A percentile compares a stretch with the other conserved stretches of the same genome.
phyloP scores from a whole-genome alignment of 371 early-diverging fungal species.

The Thermomucor indicae-seudaticae region DNA sequence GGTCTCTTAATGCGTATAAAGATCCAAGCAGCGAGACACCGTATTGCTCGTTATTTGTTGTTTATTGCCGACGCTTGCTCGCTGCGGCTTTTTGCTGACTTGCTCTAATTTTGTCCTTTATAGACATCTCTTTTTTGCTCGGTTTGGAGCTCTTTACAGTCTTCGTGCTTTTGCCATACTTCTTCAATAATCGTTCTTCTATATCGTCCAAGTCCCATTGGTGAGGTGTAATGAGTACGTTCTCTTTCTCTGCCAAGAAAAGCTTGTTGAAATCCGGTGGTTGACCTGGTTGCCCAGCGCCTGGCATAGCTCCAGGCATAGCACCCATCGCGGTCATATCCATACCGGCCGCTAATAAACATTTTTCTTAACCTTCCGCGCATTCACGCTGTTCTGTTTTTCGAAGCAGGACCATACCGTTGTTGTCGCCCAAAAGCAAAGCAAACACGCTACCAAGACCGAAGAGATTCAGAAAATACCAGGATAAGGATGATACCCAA shows the following conservation, averaged over 20 bases:
- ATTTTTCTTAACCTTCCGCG: not conserved
- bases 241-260: slow-evolving; percentile 87
- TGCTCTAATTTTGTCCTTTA: slow-evolving; percentile 24
- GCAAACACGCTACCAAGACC: slow-evolving; percentile 91
- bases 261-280: slow-evolving; percentile 83
- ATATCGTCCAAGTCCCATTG: slow-evolving; percentile 78
- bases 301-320: slow-evolving; percentile 38
- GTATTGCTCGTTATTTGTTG: too few relatives aligned
- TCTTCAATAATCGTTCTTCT: slow-evolving; percentile 77
- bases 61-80: slow-evolving; percentile 25
- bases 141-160: not conserved
- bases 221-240: slow-evolving; percentile 78
- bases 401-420: slow-evolving; percentile 61
- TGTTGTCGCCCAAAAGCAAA: slow-evolving; percentile 87
- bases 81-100: slow-evolving; percentile 18
- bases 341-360: slow-evolving; percentile 70
- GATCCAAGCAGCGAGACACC: too few relatives aligned
- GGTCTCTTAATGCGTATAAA: too few relatives aligned
- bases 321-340: slow-evolving; percentile 90
- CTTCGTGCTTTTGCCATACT: slow-evolving; percentile 60
- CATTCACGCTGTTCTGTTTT: not conserved
- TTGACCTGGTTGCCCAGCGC: slow-evolving; percentile 62
- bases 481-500: slow-evolving; percentile 96
- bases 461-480: slow-evolving; percentile 97
- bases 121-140: slow-evolving; percentile 13